A percentile compares a stretch with the other conserved stretches of the same genome.
These are phyloP conservation scores for Blastobotrys raffinosifermentans DNA, from an alignment of 1,139 yeast species.

Conservation along the genomic window DNA sequence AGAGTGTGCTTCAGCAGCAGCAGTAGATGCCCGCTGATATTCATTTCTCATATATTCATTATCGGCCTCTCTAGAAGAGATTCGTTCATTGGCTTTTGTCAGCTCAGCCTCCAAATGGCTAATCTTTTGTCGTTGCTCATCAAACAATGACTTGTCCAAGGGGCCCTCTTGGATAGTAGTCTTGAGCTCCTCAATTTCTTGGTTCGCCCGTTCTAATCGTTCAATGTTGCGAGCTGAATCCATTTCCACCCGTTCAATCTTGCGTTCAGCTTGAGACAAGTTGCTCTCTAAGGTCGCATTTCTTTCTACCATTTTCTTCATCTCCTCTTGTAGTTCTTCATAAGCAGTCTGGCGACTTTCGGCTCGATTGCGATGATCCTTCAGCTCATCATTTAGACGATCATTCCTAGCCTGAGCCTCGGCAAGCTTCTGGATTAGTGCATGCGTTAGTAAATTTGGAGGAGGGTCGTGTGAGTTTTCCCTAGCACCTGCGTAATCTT, in stretches of 20 bases:
- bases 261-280: slow-evolving; percentile 24
- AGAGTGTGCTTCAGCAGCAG: slow-evolving; percentile 47
- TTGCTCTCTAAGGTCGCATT: slow-evolving; percentile 23
- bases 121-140: slow-evolving; percentile 31
- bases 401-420: slow-evolving; percentile 18
- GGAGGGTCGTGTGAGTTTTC: slow-evolving; percentile 40
- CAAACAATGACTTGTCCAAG: slow-evolving; percentile 29
- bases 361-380: slow-evolving; percentile 31
- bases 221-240: slow-evolving; percentile 16
- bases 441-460: slow-evolving; percentile 48
- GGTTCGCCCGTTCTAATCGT: slow-evolving; percentile 9
- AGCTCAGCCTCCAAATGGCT: slow-evolving; percentile 40
- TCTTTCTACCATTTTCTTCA: slow-evolving; percentile 33
- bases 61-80: slow-evolving; percentile 44
- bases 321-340: slow-evolving; percentile 39
- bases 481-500: slow-evolving; percentile 13
- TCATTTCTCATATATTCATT: slow-evolving; percentile 62
- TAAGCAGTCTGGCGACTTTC: slow-evolving; percentile 29
- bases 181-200: slow-evolving; percentile 17
- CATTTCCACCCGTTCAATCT: slow-evolving; percentile 25
- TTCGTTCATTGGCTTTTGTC: slow-evolving; percentile 36
- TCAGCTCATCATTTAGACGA: slow-evolving; percentile 27
- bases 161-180: slow-evolving; percentile 13
- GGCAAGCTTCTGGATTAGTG: slow-evolving; percentile 38
- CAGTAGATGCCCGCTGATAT: slow-evolving; percentile 50